Evolutionary conservation across 768 basidiomycete species (phyloP).

Genomic region (Psilocybe subaeruginosa): DNA sequence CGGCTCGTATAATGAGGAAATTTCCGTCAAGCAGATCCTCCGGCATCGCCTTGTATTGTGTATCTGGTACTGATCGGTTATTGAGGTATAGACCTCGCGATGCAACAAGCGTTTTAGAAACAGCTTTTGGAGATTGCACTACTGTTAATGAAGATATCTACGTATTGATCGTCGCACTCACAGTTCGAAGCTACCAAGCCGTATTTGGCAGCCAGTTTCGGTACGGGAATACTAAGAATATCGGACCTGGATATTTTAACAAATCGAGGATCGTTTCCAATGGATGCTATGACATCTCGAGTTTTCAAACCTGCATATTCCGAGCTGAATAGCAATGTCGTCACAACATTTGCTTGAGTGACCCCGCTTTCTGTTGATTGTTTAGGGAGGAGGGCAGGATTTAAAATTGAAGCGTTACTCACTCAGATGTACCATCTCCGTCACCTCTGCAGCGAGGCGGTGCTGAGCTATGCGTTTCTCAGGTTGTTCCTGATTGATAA

Average conservation of each 20-base stretch:
- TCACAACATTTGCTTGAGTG: slow-evolving; percentile 42
- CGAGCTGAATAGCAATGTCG: slow-evolving; percentile 46
- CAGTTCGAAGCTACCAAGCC: slow-evolving; percentile 66
- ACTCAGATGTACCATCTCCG: slow-evolving; percentile 52
- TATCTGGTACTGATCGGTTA: slow-evolving; percentile 55
- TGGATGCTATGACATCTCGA: slow-evolving; percentile 59
- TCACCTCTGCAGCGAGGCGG: slow-evolving; percentile 55
- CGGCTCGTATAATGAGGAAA: slow-evolving; percentile 70
- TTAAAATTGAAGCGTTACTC: background rate
- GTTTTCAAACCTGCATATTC: slow-evolving; percentile 52
- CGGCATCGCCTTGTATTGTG: slow-evolving; percentile 40
- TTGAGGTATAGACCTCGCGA: slow-evolving; percentile 79
- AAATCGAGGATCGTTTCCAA: slow-evolving; percentile 69
- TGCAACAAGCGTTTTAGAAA: slow-evolving; percentile 62
- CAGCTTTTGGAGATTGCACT: slow-evolving; percentile 44
- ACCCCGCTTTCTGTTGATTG: slow-evolving; percentile 38
- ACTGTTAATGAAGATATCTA: background rate
- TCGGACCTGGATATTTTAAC: slow-evolving; percentile 52
- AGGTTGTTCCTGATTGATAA: slow-evolving; percentile 35
- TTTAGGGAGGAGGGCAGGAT: slow-evolving; percentile 2
- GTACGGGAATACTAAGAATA: slow-evolving; percentile 53
- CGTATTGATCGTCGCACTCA: slow-evolving; percentile 36
- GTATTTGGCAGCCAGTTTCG: slow-evolving; percentile 62
- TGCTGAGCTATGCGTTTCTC: slow-evolving; percentile 50
- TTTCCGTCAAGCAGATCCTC: slow-evolving; percentile 60